Percentiles rank a stretch among this genome's conserved stretches.
phyloP scores from a whole-genome alignment of 192 early-diverging fungal genomes.

The Podochytrium sp. region DNA sequence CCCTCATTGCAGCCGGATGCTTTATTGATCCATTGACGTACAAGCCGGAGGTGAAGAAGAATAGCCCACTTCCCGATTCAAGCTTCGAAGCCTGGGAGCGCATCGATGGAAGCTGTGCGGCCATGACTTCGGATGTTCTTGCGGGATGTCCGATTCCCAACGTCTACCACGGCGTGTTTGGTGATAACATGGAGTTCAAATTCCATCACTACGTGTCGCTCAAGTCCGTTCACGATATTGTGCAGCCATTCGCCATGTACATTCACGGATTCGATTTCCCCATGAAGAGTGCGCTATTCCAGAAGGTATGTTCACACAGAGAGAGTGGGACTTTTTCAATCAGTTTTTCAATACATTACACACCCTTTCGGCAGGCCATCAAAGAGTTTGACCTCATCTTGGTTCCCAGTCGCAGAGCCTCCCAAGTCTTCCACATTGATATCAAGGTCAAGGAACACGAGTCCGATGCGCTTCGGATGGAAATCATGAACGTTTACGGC shows the following conservation, averaged over 20 bases:
- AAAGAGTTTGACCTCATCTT: slow-evolving; percentile 24
- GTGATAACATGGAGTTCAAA: slow-evolving; percentile 15
- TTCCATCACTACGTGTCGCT: slow-evolving; percentile 29
- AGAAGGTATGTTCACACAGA: not conserved
- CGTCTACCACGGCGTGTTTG: slow-evolving; percentile 8
- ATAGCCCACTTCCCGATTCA: not conserved
- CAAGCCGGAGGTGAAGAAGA: not conserved
- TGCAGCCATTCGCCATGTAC: slow-evolving; percentile 25
- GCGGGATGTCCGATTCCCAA: slow-evolving; percentile 21
- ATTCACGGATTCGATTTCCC: slow-evolving; percentile 30
- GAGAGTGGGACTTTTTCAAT: not conserved
- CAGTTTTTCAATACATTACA: too few relatives aligned
- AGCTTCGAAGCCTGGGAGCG: not conserved
- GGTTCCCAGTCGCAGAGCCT: not conserved
- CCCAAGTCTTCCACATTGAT: not conserved
- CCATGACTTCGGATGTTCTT: not conserved
- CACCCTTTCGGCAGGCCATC: slow-evolving; percentile 25
- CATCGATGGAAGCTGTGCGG: slow-evolving; percentile 11
- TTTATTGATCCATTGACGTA: slow-evolving; percentile 7
- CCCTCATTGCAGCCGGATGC: slow-evolving; percentile 7
- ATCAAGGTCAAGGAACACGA: slow-evolving; percentile 38
- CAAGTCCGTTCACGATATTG: slow-evolving; percentile 9
- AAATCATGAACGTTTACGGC: slow-evolving; percentile 45
- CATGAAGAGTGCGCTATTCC: slow-evolving; percentile 14
- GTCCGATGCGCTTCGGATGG: slow-evolving; percentile 52